A percentile compares a stretch with the other conserved stretches of the same genome.
phyloP scores from a whole-genome alignment of 1,284 basidiomycete genomes.

The Porogramme epimiltina region DNA sequence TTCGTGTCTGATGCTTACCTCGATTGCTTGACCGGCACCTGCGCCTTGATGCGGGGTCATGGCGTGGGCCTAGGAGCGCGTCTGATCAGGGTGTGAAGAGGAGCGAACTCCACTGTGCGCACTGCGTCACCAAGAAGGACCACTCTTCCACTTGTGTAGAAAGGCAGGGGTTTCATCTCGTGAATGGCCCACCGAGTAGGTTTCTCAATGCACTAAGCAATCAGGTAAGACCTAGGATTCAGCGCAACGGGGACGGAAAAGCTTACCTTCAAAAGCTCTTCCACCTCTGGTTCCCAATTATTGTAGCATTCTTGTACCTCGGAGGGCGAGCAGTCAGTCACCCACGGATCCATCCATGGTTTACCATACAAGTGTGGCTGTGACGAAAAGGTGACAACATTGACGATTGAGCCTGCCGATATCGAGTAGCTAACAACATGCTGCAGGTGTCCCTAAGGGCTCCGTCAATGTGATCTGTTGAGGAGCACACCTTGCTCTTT shows the following conservation, averaged over 20 bases:
- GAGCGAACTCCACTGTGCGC: neutral
- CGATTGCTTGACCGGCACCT: conserved; percentile 38
- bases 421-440: conserved; percentile 37
- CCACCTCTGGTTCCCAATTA: conserved; percentile 36
- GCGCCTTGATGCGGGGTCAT: conserved; percentile 38
- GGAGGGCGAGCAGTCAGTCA: conserved; percentile 23
- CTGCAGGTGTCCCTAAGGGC: conserved; percentile 15
- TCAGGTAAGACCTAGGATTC: too few species aligned
- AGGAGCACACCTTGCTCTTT: conserved; percentile 29
- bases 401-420: conserved; percentile 32
- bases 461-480: neutral
- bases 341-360: conserved; percentile 30
- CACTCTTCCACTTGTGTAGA: conserved; percentile 11
- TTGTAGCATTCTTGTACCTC: conserved; percentile 30
- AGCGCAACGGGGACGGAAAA: too few species aligned
- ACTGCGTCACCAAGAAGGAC: conserved; percentile 23
- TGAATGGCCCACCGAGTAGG: conserved; percentile 38
- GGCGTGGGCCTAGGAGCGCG: conserved; percentile 31
- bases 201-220: conserved; percentile 27
- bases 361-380: conserved; percentile 28
- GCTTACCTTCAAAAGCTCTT: conserved; percentile 30
- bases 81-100: neutral
- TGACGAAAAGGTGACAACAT: conserved; percentile 32
- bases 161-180: conserved; percentile 22
- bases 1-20: conserved; percentile 20